A percentile compares a stretch with the other conserved stretches of the same genome.
Conservation (phyloP, 331 rosid genomes). For the Quercus tomentella region DNA sequence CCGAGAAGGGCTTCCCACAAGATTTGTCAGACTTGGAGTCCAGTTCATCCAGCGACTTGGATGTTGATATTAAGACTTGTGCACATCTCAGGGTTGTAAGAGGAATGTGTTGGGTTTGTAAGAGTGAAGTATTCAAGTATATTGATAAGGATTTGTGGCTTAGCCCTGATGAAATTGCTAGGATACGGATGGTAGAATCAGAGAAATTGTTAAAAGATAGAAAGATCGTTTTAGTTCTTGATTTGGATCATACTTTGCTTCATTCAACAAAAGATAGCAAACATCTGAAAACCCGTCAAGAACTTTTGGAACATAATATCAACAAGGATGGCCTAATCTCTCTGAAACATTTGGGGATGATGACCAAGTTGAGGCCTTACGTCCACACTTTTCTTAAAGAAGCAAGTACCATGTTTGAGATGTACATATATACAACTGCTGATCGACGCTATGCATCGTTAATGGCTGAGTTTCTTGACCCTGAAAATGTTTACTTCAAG, state of each 20-base stretch:
- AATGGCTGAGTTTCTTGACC: neutral
- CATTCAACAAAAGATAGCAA: neutral
- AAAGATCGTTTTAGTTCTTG: neutral
- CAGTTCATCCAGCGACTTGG: too few relatives aligned
- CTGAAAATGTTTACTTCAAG: neutral
- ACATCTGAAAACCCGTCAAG: neutral
- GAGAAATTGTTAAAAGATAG: neutral
- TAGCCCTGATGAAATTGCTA: neutral
- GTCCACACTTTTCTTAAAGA: neutral
- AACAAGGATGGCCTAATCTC: neutral
- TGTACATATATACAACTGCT: neutral
- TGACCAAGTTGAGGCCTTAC: neutral
- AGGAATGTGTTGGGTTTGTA: too few relatives aligned
- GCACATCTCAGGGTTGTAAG: too few relatives aligned
- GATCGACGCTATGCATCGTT: neutral
- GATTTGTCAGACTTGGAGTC: too few relatives aligned
- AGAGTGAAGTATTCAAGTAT: too few relatives aligned
- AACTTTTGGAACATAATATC: neutral
- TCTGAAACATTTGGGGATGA: neutral
- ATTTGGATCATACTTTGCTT: neutral
- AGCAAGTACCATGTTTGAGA: neutral
- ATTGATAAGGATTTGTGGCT: neutral
- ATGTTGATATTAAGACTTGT: too few relatives aligned
- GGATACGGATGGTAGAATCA: neutral
- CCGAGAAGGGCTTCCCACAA: too few relatives aligned